Conservation (phyloP, 2,329 filamentous ascomycete genomes). For the Pleoardoris graminearum region DNA sequence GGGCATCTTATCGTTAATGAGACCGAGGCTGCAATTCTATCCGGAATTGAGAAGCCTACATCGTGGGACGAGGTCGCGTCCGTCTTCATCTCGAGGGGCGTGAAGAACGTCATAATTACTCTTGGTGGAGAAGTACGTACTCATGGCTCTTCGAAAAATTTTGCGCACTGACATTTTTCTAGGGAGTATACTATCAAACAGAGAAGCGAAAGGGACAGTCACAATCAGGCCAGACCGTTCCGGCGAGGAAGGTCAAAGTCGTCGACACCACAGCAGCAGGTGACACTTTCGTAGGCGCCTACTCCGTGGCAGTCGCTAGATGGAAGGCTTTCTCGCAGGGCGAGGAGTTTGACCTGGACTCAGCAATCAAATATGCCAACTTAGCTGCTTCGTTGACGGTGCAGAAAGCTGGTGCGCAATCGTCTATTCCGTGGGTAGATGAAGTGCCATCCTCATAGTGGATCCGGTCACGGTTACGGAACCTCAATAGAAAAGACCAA, state of each 20-base stretch:
- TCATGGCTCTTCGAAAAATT: background rate
- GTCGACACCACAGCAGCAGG: slow-evolving; percentile 94
- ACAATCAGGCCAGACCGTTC: slow-evolving; percentile 52
- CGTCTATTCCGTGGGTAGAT: slow-evolving; percentile 67
- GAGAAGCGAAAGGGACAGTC: slow-evolving; percentile 50
- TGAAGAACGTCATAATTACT: slow-evolving; percentile 79
- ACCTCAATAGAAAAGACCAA: too few relatives aligned
- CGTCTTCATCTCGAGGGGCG: slow-evolving; percentile 68
- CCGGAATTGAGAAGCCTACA: slow-evolving; percentile 50
- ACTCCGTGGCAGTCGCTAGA: slow-evolving; percentile 71
- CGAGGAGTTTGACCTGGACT: slow-evolving; percentile 55
- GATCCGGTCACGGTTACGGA: too few relatives aligned
- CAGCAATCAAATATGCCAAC: slow-evolving; percentile 64
- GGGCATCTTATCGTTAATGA: slow-evolving; percentile 88
- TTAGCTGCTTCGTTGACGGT: slow-evolving; percentile 68
- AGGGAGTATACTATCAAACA: slow-evolving; percentile 51
- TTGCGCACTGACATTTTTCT: slow-evolving; percentile 28
- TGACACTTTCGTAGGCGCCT: slow-evolving; percentile 90
- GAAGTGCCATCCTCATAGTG: slow-evolving; percentile 46
- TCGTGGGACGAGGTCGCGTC: slow-evolving; percentile 42
- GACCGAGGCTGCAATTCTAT: slow-evolving; percentile 79
- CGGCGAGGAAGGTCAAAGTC: slow-evolving; percentile 72
- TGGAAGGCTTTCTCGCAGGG: slow-evolving; percentile 48
- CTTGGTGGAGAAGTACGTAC: slow-evolving; percentile 71
- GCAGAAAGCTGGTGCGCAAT: slow-evolving; percentile 66